phyloP scores from a whole-genome alignment of 148 eudicot genomes.

The Heliamphora exappendiculata region DNA sequence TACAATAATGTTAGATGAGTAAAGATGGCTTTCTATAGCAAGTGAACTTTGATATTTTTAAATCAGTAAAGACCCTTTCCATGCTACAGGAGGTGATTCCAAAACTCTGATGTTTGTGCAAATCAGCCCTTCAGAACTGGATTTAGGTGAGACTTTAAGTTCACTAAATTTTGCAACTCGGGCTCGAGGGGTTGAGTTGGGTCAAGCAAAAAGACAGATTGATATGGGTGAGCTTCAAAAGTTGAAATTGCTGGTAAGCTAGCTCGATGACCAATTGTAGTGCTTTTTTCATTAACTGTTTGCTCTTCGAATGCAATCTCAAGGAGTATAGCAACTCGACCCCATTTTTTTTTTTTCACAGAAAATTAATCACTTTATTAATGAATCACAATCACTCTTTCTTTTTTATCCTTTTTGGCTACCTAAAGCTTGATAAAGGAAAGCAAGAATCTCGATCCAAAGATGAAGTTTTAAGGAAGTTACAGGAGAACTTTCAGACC shows the following conservation, averaged over 20 bases:
- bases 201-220: conserved; percentile 72
- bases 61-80: not conserved
- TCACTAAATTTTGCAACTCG: conserved; percentile 87
- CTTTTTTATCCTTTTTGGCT: not conserved
- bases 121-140: conserved; percentile 82
- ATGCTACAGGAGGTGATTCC: conserved; percentile 70
- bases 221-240: conserved; percentile 79
- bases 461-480: conserved; percentile 60
- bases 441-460: conserved; percentile 65
- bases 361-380: not conserved
- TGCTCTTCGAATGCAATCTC: not conserved
- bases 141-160: conserved; percentile 76
- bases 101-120: conserved; percentile 93
- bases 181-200: conserved; percentile 76
- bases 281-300: not conserved
- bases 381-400: not conserved
- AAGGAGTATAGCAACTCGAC: not conserved
- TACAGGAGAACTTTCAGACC: conserved; percentile 64
- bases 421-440: conserved; percentile 64
- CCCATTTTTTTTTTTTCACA: not conserved
- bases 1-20: not conserved
- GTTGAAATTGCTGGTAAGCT: conserved; percentile 60
- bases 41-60: not conserved
- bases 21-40: not conserved
- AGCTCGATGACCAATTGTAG: not conserved